Evolutionary conservation across 202 grass and related monocot genomes (phyloP).

Genomic region (Schoenoplectus tabernaemontani): DNA sequence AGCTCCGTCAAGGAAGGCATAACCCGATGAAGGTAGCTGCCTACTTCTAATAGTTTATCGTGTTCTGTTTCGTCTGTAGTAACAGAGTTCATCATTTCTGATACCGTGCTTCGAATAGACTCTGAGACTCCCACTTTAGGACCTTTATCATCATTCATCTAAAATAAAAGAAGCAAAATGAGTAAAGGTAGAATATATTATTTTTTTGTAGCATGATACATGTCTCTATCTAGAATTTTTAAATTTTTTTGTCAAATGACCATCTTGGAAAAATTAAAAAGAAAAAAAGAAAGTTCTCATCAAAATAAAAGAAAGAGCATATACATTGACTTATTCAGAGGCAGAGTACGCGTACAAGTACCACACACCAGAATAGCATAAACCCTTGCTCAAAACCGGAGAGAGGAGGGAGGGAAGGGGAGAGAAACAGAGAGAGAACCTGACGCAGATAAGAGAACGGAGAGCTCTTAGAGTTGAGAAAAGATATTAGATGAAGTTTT

Average conservation of each 20-base stretch:
- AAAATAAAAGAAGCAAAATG: conserved; percentile 9
- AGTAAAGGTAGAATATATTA: not conserved
- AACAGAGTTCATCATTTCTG: conserved; percentile 43
- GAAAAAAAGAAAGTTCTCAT: not conserved
- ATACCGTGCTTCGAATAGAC: conserved; percentile 40
- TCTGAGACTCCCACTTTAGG: conserved; percentile 38
- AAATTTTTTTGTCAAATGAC: not conserved
- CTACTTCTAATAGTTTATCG: conserved; percentile 46
- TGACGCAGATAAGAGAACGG: not conserved
- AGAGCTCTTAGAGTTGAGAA: not conserved
- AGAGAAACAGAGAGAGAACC: not conserved
- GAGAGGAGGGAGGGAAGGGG: not conserved
- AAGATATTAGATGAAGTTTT: not conserved
- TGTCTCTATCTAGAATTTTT: not conserved
- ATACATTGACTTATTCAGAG: not conserved
- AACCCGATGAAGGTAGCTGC: conserved; percentile 35
- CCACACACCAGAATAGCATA: conserved; percentile 1
- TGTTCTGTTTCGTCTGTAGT: conserved; percentile 15
- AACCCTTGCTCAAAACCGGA: conserved; percentile 1
- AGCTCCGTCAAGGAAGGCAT: conserved; percentile 22
- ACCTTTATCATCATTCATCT: conserved; percentile 37
- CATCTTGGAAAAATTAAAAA: not conserved
- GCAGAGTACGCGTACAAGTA: not conserved
- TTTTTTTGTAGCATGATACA: not conserved
- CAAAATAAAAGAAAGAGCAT: not conserved